phyloP scores from a whole-genome alignment of 1,284 basidiomycete species.

The Hymenochaete sp. region DNA sequence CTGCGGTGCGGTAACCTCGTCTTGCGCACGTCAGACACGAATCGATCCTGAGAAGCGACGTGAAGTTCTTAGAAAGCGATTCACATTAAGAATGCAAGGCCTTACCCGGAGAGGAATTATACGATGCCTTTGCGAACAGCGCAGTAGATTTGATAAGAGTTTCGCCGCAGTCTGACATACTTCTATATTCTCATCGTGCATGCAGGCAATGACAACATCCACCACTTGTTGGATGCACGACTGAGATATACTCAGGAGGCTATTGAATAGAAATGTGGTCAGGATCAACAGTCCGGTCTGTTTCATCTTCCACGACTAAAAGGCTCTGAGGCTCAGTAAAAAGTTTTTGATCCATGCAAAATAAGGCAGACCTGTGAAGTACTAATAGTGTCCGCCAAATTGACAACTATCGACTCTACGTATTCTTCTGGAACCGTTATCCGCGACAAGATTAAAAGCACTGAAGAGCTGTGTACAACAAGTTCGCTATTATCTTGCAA shows the following conservation, averaged over 20 bases:
- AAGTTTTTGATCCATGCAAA: conserved; percentile 10
- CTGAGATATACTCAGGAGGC: conserved; percentile 69
- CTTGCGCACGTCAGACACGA: conserved; percentile 55
- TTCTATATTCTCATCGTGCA: conserved; percentile 88
- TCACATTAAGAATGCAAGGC: conserved; percentile 17
- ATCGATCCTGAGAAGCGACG: conserved; percentile 61
- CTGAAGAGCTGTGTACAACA: conserved; percentile 62
- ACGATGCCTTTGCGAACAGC: conserved; percentile 87
- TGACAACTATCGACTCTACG: conserved; percentile 48
- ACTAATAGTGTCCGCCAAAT: conserved; percentile 59
- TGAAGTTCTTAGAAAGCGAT: no score
- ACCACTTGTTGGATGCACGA: conserved; percentile 61
- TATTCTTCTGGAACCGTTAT: conserved; percentile 56
- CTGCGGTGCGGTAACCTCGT: conserved; percentile 64
- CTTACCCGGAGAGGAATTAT: conserved; percentile 78
- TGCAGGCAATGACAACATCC: conserved; percentile 74
- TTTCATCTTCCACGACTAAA: conserved; percentile 72
- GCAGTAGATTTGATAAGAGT: conserved; percentile 82
- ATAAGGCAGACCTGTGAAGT: conserved; percentile 46
- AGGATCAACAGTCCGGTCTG: conserved; percentile 65
- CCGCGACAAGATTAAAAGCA: conserved; percentile 68
- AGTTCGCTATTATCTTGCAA: conserved; percentile 70
- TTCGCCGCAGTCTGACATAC: conserved; percentile 91
- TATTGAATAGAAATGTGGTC: conserved; percentile 81
- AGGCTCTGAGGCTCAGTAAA: conserved; percentile 6